Evolutionary conservation across 345 rosid species (phyloP), one percentile per base, ranked within the genome.

Genomic region (Brassica carinata): DNA sequence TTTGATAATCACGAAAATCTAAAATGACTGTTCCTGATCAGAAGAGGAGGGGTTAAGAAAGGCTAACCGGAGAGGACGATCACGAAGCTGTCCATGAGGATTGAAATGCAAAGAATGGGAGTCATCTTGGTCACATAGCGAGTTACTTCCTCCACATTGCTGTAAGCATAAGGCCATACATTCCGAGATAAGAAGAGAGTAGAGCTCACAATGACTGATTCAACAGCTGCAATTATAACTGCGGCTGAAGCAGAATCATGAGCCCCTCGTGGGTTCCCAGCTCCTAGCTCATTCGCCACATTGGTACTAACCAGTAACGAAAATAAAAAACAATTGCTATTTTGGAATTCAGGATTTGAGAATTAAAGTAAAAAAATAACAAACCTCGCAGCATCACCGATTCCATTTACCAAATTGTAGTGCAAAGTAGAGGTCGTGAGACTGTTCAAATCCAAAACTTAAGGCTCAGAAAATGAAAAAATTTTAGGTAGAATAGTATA

Each of bases 261-360:
- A 17, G 85, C 85, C 10, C 79, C 85, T 64, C 26, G 29, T 0
- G 85, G 79, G 33, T 82, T 82, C 9, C 82, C 82, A 8, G 82
- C 85, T 73, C 85, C 82, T 69, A 82, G 76, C 72, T 82, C 85
- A 64, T 82, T 82, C 1, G 85, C 82, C 40, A 82, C 85, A 53
- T 78, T 78, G 10, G 85, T 82, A 63, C 82, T 82, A 73, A 59
- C 71, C 15, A 77, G 51, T 5, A 68, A 14, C 26, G 5, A 71
- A 58, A 57, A 69, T 43, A 55, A 2, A 2, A 68, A 51, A 13
- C 8, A 40, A 26, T 23, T 51, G 34, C 15, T 18, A 0, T 57
- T 1, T 40, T 7, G 5, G 15, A 64, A 31, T 71, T 31, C 7
- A 17, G 4, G 15, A 31, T 9, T 13, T 55, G 45, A 71, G 9